Conservation (phyloP, 805 yeast genomes). For the Metschnikowia lunata region DNA sequence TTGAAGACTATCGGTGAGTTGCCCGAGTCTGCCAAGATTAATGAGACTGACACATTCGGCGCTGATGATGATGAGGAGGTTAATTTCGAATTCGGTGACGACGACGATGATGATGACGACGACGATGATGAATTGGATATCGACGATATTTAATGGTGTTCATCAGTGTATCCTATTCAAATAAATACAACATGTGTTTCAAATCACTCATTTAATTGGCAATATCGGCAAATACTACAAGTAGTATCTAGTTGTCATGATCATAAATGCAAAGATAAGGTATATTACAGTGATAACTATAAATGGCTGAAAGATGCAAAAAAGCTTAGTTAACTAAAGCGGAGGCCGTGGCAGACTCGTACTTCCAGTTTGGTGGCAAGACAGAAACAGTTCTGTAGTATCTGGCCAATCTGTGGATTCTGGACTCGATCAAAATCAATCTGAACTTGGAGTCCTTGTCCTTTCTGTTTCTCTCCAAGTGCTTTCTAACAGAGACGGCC, state of each 20-base stretch:
- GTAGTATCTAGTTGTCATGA: no score
- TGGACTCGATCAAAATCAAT: constrained; percentile 98
- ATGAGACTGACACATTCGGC: constrained; percentile 96
- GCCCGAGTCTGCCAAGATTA: constrained; percentile 95
- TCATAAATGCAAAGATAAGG: constrained; percentile 7
- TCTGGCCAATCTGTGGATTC: constrained; percentile 99
- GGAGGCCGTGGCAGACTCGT: constrained; percentile 99
- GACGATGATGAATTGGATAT: constrained; percentile 76
- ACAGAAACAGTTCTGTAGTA: constrained; percentile 99
- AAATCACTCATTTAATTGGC: neutral
- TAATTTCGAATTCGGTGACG: constrained; percentile 96
- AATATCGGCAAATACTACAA: no score
- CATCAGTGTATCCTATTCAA: constrained; percentile 4
- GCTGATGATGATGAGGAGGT: constrained; percentile 96
- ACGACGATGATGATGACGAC: constrained; percentile 73
- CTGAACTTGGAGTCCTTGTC: constrained; percentile 99
- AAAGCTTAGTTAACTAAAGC: constrained; percentile 91
- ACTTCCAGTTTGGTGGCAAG: constrained; percentile 99
- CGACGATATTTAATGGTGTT: constrained; percentile 70
- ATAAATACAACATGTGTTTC: no score
- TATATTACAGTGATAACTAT: constrained; percentile 12
- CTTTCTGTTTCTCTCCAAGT: constrained; percentile 99
- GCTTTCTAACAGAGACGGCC: constrained; percentile 99
- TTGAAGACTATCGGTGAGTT: constrained; percentile 93
- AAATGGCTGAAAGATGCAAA: constrained; percentile 12